Base-by-base conservation (phyloP, 108 stramenopile species). In the Schizochytrium sp. region DNA sequence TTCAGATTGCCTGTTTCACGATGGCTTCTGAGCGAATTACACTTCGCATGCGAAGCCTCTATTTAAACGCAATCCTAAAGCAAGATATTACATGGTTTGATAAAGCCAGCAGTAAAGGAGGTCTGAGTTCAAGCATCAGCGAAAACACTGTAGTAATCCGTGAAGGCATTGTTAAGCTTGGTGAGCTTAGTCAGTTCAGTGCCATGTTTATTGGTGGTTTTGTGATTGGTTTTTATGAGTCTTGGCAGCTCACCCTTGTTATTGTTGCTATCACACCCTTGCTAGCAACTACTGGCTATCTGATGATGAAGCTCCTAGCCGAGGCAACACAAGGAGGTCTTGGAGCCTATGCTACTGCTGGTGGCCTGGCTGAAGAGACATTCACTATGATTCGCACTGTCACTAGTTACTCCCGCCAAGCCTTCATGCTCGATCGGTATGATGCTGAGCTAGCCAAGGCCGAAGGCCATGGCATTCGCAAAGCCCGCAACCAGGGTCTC, bases 381-480 rank as follows among this genome's bases (percentile, higher is more conserved):
- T 89, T 97, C 44, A 92, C 93, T 10, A 89, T 89, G 47, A 94
- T 95, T 89, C 89, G 96, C 44, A 95, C 95, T 10, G 95, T 96
- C 7, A 94, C 95, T 61, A 91, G 93, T 40, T 97, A 96, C 93
- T 94, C 92, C 10, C 94, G 93, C 0, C 95, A 97, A 91, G 56
- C 83, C 19, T 91, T 90, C 46, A 95, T 95, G 92, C n/a, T 59
- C 17, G 61, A 56, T 12, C 89, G 94, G 45, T 97, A 94, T 91
- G 57, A 46, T 4, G 72, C 90, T 15, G 38, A 59, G 40, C 59
- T 92, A 17, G 88, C 50, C 13, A 64, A 89, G 17, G 83, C 89
- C n/a, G 28, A 57, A 10, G 17, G 19, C 4, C 3, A 94, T 7
- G 96, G 96, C 76, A 92, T 93, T 61, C 89, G 72, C 61, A 95